Evolutionary conservation across 768 basidiomycete genomes (phyloP), one percentile per base, ranked within the genome.

Genomic region (Mycena maculata): DNA sequence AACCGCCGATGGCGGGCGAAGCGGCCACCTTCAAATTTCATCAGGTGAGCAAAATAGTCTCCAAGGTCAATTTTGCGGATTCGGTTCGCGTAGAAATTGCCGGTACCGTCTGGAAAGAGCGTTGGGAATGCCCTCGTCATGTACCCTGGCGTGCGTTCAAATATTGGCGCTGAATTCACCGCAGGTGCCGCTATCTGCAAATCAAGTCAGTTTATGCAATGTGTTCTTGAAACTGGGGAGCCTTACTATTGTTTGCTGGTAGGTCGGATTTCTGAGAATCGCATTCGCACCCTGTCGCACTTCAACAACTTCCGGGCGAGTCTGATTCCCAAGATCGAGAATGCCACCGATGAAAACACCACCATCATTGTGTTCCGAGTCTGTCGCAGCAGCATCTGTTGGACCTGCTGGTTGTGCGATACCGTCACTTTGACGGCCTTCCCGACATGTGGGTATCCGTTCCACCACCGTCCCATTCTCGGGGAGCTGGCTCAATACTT

Each of bases 1-100:
- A 69, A 69, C 8, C 68, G 50, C 4, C 57, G 68, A 45, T 69
- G 48, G 13, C 57, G 56, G 7, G 68, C 63, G 41, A 69, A 69
- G 4, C 63, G 62, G 41, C 59, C 63, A 1, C 57, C 68, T 25
- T 69, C 50, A 31, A 48, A 69, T 18, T 50, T 45, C 68, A 69
- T 69, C 9, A 69, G 57, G 50, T 69, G 60, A 12, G 31, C 22
- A 3, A 62, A 16, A 20, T 65, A 59, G 9, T 58, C 64, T 6
- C 56, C 64, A 18, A 65, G 33, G 1, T 65, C 23, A 7, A 69
- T 38, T 23, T 65, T 69, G 20, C 39, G 42, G 10, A 16, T 16
- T 1, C 63, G 56, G 25, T 47, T 63, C 22, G 30, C 28, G 28
- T 65, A 42, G 42, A 69, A 69, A 28, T 69, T 52, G 18, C 56